Base-by-base conservation (phyloP, 495 filamentous ascomycete genomes). In the Alectoria sarmentosa region DNA sequence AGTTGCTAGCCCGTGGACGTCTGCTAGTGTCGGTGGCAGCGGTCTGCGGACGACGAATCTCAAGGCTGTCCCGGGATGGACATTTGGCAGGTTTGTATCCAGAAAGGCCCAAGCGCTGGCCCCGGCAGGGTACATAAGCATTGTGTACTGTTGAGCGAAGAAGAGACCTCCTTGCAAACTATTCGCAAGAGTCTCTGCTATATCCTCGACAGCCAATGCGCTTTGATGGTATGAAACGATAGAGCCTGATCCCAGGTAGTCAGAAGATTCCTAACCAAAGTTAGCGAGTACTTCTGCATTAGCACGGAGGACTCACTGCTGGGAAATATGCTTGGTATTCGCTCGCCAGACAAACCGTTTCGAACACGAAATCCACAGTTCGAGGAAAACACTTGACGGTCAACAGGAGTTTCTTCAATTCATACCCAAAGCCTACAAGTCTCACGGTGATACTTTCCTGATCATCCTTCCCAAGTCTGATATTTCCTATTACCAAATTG, bases 351-450 rank as follows among this genome's bases (percentile, higher is more conserved):
- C 69, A 80, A 4, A 75, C 55, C 60, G 76, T 60, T 57, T 70
- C 72, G 66, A 80, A 83, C 73, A 77, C 79, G 62, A 79, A 67
- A 46, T 74, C 69, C 49, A 76, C 69, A 23, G 58, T 66, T 28
- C 56, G 65, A 26, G 64, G 68, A 13, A 23, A 57, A 52, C 60
- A 67, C 65, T 67, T 73, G 37, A 70, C 65, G 37, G 62, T 57
- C 4, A 70, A 19, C 30, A 82, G 65, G 28, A 74, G 69, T n/a
- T 26, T 59, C 23, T 49, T 56, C 23, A 36, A 21, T 23, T 60
- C 56, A 11, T 23, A 36, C 1, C n/a, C 57, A 54, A 60, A 46
- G 4, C 63, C 56, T 52, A 26, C 38, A 6, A 65, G 42, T 2
- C 42, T 65, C 56, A 65, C 57, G 4, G 46, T 32, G 6, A 58